Evolutionary conservation across 2,329 filamentous ascomycete genomes (phyloP), one percentile per base, ranked within the genome.

Genomic region (Pseudocercospora fijiensis): DNA sequence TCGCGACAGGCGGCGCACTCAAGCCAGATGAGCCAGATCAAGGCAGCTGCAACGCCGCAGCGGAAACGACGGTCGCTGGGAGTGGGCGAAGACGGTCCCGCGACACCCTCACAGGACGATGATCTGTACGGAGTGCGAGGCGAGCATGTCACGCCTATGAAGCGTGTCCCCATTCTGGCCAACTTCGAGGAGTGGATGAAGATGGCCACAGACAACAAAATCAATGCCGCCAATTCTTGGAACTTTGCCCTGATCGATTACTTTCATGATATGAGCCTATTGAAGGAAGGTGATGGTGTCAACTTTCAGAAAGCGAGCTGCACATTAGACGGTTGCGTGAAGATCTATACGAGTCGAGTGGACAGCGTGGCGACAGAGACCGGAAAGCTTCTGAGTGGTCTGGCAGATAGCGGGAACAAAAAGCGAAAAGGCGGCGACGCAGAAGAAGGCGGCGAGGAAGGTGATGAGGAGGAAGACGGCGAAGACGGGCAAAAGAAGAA

Each of bases 151-250:
- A 97, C 95, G 64, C 95, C 94, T 60, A 94, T 96, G 89, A 96
- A 96, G 84, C 90, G 93, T 65, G 91, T 96, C 27, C 95, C 95
- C 0, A 90, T 99, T 71, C 83, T 99, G 60, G 95, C 95, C 74
- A 99, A 99, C 79, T 99, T 98, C 73, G 95, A 99, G 77, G 95
- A 99, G 77, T 98, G 94, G 95, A 98, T 99, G 92, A 99, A 98
- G 84, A 96, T 99, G 92, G 95, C 95, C 1, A 98, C 95, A 16
- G 95, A 99, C 81, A 99, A 99, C 73, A 84, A 83, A 76, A 99
- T 99, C 83, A 99, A 98, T 76, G 94, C 95, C 56, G 88, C 90
- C 64, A 99, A 99, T 78, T 97, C 93, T 28, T 99, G 95, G 95
- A 98, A 98, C 78, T 98, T 99, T 79, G 95, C 95, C n/a, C 85